Evolutionary conservation across 345 rosid genomes (phyloP), one percentile per base, ranked within the genome.

Genomic region (Linum tenue): DNA sequence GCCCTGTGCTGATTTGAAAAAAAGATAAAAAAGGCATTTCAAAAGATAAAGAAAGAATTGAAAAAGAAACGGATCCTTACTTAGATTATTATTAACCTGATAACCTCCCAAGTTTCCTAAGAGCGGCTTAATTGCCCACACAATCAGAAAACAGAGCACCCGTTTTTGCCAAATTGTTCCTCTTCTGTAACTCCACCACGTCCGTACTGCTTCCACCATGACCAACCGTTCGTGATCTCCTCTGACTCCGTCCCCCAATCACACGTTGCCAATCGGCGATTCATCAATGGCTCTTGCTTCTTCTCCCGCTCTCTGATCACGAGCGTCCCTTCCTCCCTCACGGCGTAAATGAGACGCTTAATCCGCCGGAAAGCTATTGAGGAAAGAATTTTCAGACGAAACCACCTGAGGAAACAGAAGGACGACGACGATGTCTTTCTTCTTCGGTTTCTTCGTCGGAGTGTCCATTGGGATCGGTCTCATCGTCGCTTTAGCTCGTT

Each of bases 401-500:
- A 48, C 53, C 7, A 44, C 8, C 7, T 7, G 14, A 48, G 6
- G 31, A 22, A 22, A 22, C 31, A 22, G 31, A 22, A 22, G 31
- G 31, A 22, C 31, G 31, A 41, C 53, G 14, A 9, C 53, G 14
- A 76, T 76, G 79, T 43, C 70, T 55, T 76, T 76, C 76, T 64
- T 71, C 17, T 2, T 53, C 17, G 72, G 79, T 39, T 37, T 76
- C 64, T 37, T 76, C 5, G 39, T 76, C 22, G 79, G 79, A 37
- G 15, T 72, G 6, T 36, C 42, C 10, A 50, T 72, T 11, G 79
- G 79, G 51, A 39, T 76, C 62, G 67, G 70, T 14, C 44, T 76
- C 60, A 57, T 76, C n/a, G 48, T 76, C 22, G 70, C 70, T 14
- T 72, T 60, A 15, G 73, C 79, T 65, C 70, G 67, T 22, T 72